Evolutionary conservation across 805 yeast genomes (phyloP).

Genomic region (Nakazawaea ishiwadae): DNA sequence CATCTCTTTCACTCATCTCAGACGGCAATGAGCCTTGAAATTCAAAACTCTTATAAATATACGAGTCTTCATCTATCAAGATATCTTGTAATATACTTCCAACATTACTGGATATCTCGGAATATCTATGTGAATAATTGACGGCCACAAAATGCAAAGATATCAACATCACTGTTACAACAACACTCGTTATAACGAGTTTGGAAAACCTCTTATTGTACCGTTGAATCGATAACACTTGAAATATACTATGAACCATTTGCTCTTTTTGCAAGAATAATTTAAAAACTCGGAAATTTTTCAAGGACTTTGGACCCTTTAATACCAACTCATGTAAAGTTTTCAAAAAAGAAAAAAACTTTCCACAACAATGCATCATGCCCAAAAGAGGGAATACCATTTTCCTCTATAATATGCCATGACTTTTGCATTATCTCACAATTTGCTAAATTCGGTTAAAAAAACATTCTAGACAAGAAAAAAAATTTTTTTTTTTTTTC

Average conservation of each 20-base stretch:
- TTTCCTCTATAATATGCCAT: no score
- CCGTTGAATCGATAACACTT: neutral
- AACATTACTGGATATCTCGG: neutral
- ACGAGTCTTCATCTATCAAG: neutral
- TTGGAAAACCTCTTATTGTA: neutral
- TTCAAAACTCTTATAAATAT: constrained; percentile 19
- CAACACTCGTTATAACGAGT: neutral
- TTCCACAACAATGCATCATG: no score
- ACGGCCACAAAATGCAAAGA: constrained; percentile 1
- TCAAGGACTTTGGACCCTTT: no score
- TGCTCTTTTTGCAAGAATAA: no score
- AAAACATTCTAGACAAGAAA: no score
- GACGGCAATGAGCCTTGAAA: constrained; percentile 26
- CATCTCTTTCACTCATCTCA: constrained; percentile 17
- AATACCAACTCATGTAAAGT: neutral
- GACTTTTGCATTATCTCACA: no score
- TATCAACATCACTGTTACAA: neutral
- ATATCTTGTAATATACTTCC: neutral
- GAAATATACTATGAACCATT: neutral
- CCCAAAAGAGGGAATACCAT: no score
- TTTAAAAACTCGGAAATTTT: no score
- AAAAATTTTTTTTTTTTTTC: no score
- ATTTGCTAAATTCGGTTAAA: no score
- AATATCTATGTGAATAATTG: neutral
- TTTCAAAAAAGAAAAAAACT: no score